A percentile compares a stretch with the other conserved stretches of the same genome.
Evolutionary conservation across 306 rosid genomes (phyloP).

Genomic region (Abrus pulchellus): DNA sequence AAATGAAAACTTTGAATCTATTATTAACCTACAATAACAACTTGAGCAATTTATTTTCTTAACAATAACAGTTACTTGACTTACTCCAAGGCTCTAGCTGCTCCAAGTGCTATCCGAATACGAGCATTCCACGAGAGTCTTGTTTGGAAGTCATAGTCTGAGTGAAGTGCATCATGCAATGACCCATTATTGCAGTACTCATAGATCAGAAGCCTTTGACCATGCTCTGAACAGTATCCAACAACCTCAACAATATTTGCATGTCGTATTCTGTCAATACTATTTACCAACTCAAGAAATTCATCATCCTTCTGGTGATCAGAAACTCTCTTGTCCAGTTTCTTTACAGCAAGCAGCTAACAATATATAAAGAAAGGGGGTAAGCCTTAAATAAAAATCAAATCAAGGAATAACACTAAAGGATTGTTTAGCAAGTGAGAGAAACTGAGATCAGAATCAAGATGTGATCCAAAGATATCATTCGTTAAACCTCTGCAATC

Average conservation of each 20-base stretch:
- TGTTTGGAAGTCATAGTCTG: conserved; percentile 72
- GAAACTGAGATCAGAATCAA: conserved; percentile 29
- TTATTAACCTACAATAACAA: conserved; percentile 40
- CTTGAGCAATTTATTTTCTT: background rate
- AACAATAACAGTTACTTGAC: conserved; percentile 48
- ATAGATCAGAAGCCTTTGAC: conserved; percentile 89
- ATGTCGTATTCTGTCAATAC: conserved; percentile 81
- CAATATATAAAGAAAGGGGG: conserved; percentile 52
- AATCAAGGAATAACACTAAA: conserved; percentile 14
- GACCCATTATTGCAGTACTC: conserved; percentile 91
- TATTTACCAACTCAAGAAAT: conserved; percentile 84
- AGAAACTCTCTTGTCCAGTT: conserved; percentile 75
- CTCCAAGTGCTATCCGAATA: conserved; percentile 89
- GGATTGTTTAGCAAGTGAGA: conserved; percentile 27
- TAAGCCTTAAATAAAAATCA: conserved; percentile 44
- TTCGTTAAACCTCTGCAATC: conserved; percentile 31
- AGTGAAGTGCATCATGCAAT: conserved; percentile 82
- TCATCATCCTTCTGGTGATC: conserved; percentile 79
- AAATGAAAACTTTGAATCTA: conserved; percentile 34
- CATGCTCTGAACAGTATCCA: conserved; percentile 98
- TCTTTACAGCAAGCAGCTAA: conserved; percentile 91
- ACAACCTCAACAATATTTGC: conserved; percentile 83
- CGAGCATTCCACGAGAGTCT: conserved; percentile 85
- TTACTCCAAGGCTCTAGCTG: conserved; percentile 98
- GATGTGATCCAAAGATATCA: conserved; percentile 1